Evolutionary conservation across 2,329 filamentous ascomycete species (phyloP).

Genomic region (Fusarium sp.): DNA sequence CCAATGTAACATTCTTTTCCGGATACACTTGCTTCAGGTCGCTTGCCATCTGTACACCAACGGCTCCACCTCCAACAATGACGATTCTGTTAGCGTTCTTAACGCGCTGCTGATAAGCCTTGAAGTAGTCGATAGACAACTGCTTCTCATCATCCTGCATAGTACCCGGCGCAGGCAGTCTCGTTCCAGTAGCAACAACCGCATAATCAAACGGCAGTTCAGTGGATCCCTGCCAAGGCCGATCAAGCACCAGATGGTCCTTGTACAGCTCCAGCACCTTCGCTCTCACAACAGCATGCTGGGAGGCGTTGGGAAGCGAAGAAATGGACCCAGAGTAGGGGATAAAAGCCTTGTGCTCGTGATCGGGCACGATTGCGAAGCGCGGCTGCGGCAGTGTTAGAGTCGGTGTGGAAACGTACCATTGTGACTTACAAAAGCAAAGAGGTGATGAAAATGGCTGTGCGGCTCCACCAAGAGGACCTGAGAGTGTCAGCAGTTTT

Average conservation of each 20-base stretch:
- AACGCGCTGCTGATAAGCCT: conserved; percentile 32
- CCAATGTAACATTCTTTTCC: conserved; percentile 36
- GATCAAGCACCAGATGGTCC: conserved; percentile 37
- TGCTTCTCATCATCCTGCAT: conserved; percentile 41
- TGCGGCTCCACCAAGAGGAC: conserved; percentile 63
- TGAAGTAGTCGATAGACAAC: conserved; percentile 38
- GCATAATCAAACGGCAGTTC: conserved; percentile 40
- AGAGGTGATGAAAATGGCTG: conserved; percentile 63
- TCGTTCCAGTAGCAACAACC: conserved; percentile 37
- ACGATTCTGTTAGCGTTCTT: conserved; percentile 37
- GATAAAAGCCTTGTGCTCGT: conserved; percentile 62
- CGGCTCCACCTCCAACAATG: conserved; percentile 42
- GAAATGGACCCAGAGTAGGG: conserved; percentile 53
- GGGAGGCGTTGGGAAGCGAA: conserved; percentile 26
- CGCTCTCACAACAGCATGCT: conserved; percentile 34
- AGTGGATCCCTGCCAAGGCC: conserved; percentile 39
- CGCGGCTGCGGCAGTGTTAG: conserved; percentile 48
- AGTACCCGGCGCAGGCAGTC: conserved; percentile 37
- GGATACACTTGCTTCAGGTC: conserved; percentile 43
- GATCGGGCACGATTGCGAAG: conserved; percentile 55
- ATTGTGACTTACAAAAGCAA: conserved; percentile 50
- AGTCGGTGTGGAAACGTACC: not conserved
- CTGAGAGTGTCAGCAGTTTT: not conserved
- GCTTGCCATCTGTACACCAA: conserved; percentile 43
- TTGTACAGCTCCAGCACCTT: conserved; percentile 28